Evolutionary conservation across 768 basidiomycete species (phyloP), one percentile per base, ranked within the genome.

Genomic region (Tylopilus balloui): DNA sequence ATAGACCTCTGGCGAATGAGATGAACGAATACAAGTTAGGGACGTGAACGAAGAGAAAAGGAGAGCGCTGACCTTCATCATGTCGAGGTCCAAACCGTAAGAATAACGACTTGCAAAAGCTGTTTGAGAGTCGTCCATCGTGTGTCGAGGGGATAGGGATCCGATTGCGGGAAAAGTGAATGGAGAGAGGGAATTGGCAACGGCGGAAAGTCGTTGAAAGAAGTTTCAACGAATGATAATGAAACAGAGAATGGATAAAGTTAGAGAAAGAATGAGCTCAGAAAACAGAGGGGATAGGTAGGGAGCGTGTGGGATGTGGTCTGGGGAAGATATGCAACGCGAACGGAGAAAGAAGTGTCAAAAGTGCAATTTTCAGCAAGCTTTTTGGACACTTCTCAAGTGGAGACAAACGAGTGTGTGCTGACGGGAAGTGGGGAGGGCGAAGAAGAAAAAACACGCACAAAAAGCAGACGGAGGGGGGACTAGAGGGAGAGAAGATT

Each of bases 71-170:
- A 85, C 88, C 86, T 91, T 91, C 87, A 89, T 90, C 88, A 91
- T 90, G 71, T 91, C 88, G 79, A 90, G 74, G 65, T 90, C 88
- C 73, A 90, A 86, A 50, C 69, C 73, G 78, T 86, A 89, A 54
- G 78, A 76, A 67, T 89, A 88, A 61, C 83, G 84, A 41, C 73
- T 69, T 53, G 80, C 79, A 66, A 86, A 87, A 42, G 77, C 77
- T 66, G 84, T 73, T 70, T 87, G 84, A 47, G 78, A 61, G 77
- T 88, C 85, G 74, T 86, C 85, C 87, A 88, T 84, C 57, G 70
- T 52, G 57, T 56, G 57, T 40, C 53, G 54, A 57, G 51, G 45
- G 63, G 61, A 56, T 38, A 41, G 41, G 39, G 55, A 57, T 56
- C 55, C 59, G 56, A 51, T 59, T 54, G 53, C 50, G 44, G 21